Evolutionary conservation across 345 rosid genomes (phyloP).

Genomic region (Jatropha curcas): DNA sequence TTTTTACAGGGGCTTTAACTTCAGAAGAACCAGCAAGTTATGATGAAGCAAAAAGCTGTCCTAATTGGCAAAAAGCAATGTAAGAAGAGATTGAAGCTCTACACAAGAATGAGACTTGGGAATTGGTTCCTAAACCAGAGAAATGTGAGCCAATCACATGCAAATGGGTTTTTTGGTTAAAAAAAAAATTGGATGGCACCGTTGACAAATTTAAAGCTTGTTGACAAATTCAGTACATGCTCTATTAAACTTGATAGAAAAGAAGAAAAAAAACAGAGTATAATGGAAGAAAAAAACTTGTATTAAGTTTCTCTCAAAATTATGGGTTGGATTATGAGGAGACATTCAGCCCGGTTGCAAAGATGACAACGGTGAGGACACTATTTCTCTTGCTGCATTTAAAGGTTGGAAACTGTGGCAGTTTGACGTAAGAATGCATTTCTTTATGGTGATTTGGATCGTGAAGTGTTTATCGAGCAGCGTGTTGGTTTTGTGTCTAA

Average conservation of each 20-base stretch:
- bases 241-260: no score
- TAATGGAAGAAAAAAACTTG: no score
- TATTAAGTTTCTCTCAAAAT: background rate
- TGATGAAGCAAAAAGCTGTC: background rate
- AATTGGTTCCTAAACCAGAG: conserved; percentile 15
- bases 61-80: background rate
- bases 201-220: background rate
- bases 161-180: background rate
- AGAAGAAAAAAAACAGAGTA: no score
- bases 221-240: no score
- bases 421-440: conserved; percentile 7
- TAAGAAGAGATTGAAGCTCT: background rate
- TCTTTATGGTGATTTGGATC: conserved; percentile 9
- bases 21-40: background rate
- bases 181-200: background rate
- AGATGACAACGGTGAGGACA: conserved; percentile 1
- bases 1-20: background rate
- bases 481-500: background rate
- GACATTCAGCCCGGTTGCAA: background rate
- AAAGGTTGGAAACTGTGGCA: background rate
- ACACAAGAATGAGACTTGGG: conserved; percentile 14
- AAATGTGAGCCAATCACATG: conserved; percentile 9
- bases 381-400: background rate
- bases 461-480: conserved; percentile 7
- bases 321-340: conserved; percentile 4